Evolutionary conservation across 495 filamentous ascomycete genomes (phyloP).

Genomic region (Pyrenula aspistea): DNA sequence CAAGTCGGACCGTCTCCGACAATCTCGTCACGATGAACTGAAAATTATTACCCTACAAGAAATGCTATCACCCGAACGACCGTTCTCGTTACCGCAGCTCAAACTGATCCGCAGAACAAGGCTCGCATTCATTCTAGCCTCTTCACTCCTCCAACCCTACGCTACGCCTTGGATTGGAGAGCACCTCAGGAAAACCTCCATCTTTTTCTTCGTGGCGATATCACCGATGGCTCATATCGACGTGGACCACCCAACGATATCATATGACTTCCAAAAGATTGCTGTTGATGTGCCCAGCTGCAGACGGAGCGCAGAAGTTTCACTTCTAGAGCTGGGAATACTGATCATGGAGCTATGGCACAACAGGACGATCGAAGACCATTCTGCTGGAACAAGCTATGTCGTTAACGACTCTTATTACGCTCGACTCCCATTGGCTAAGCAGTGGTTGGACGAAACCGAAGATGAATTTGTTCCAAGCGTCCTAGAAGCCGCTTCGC

Average conservation of each 20-base stretch:
- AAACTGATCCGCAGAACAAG: background rate
- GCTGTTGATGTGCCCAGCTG: background rate
- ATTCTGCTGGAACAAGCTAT: background rate
- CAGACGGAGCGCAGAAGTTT: background rate
- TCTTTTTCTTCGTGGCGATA: constrained; percentile 1
- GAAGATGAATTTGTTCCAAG: background rate
- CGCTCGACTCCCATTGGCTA: background rate
- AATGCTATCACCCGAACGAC: background rate
- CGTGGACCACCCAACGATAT: background rate
- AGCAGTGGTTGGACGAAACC: background rate
- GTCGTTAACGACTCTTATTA: background rate
- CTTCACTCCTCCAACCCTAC: constrained; percentile 5
- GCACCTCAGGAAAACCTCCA: constrained; percentile 3
- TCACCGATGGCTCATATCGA: background rate
- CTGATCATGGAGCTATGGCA: background rate
- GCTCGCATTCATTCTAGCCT: constrained; percentile 4
- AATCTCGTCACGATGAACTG: background rate
- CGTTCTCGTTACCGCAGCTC: background rate
- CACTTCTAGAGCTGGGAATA: background rate
- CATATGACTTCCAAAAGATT: background rate
- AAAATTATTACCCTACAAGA: background rate
- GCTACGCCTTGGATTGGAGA: constrained; percentile 3
- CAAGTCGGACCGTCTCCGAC: background rate
- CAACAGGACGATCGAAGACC: constrained; percentile 2
- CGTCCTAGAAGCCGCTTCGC: background rate